Evolutionary conservation across 2,329 filamentous ascomycete species (phyloP).

Genomic region (Ascochyta viciae-villosae): DNA sequence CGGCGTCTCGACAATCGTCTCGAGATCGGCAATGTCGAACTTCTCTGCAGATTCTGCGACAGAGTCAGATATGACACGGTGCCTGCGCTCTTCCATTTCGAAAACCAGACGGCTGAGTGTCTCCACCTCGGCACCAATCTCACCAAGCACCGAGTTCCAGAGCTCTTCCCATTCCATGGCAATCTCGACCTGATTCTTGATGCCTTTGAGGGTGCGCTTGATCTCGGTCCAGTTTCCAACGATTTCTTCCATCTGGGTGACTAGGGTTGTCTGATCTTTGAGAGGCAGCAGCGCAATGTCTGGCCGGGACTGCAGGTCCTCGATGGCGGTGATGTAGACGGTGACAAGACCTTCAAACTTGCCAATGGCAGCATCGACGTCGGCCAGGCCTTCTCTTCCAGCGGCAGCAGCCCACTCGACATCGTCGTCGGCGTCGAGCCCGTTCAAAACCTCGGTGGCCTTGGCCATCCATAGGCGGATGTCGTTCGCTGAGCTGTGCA

Average conservation of each 20-base stretch:
- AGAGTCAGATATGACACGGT: conserved; percentile 68
- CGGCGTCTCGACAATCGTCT: conserved; percentile 88
- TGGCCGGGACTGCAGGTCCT: conserved; percentile 79
- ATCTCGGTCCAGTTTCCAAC: conserved; percentile 85
- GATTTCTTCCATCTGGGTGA: conserved; percentile 88
- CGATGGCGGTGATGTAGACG: conserved; percentile 93
- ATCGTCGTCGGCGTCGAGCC: conserved; percentile 93
- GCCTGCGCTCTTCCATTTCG: conserved; percentile 96
- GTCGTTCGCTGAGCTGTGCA: conserved; percentile 88
- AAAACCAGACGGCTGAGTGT: conserved; percentile 83
- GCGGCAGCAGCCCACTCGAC: conserved; percentile 95
- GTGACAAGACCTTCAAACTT: conserved; percentile 90
- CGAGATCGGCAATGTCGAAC: conserved; percentile 84
- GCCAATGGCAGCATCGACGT: conserved; percentile 72
- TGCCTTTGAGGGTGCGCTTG: conserved; percentile 74
- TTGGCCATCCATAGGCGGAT: conserved; percentile 95
- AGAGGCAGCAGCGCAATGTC: conserved; percentile 77
- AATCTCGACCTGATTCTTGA: conserved; percentile 91
- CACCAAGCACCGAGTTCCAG: conserved; percentile 91
- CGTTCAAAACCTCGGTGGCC: conserved; percentile 85
- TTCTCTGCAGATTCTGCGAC: conserved; percentile 70
- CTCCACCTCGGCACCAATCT: conserved; percentile 89
- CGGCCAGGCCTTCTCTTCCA: conserved; percentile 78
- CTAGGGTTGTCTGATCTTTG: conserved; percentile 75
- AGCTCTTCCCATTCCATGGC: conserved; percentile 99